Evolutionary conservation across 2,329 filamentous ascomycete species (phyloP).

Genomic region (Aspergillus texensis): DNA sequence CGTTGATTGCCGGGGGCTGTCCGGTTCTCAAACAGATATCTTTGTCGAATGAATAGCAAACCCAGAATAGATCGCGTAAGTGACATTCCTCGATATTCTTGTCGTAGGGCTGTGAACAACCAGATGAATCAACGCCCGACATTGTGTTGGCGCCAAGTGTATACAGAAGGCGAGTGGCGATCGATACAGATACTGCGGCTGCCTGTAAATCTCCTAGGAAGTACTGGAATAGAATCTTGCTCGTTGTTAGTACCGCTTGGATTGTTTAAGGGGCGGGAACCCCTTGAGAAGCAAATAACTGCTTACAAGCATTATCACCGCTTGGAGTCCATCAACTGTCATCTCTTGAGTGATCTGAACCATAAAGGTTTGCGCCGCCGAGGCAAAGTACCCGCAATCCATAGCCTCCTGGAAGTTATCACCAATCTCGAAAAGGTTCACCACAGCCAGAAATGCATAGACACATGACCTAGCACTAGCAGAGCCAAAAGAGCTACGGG

Average conservation of each 20-base stretch:
- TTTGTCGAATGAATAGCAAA: conserved; percentile 23
- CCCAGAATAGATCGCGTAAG: conserved; percentile 22
- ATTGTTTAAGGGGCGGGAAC: too few relatives aligned
- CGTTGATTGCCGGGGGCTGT: conserved; percentile 20
- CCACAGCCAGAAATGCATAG: conserved; percentile 12
- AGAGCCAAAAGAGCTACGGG: not conserved
- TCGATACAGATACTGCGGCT: conserved; percentile 17
- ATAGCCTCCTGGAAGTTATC: not conserved
- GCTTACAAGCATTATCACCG: conserved; percentile 15
- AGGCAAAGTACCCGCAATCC: conserved; percentile 17
- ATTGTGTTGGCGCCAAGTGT: conserved; percentile 12
- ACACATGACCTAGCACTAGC: conserved; percentile 17
- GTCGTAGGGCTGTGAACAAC: not conserved
- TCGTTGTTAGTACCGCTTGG: not conserved
- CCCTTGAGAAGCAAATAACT: too few relatives aligned
- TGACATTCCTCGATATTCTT: conserved; percentile 7
- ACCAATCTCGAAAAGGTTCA: conserved; percentile 14
- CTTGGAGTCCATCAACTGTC: conserved; percentile 17
- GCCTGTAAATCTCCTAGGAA: conserved; percentile 20
- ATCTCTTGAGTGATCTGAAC: conserved; percentile 15
- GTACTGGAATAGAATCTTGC: conserved; percentile 18
- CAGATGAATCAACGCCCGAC: not conserved
- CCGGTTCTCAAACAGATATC: conserved; percentile 19
- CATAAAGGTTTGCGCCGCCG: conserved; percentile 8
- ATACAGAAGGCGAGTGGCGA: conserved; percentile 20